phyloP scores from a whole-genome alignment of 331 rosid species.

The Rhamnella rubrinervis region DNA sequence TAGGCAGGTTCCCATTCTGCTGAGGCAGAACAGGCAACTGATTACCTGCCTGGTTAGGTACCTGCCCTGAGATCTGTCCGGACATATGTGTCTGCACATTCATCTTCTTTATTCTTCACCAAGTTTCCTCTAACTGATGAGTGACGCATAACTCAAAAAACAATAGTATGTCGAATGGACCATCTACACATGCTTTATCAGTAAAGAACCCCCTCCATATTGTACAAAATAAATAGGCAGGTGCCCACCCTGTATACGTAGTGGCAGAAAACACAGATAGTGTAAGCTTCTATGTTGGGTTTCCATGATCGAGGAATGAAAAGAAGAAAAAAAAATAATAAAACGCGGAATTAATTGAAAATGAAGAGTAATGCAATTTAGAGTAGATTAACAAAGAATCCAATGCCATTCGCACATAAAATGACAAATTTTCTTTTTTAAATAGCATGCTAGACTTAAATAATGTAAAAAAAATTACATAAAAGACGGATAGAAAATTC shows the following conservation, averaged over 20 bases:
- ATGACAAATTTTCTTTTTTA: too few relatives aligned
- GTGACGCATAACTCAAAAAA: conserved; percentile 37
- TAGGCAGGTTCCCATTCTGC: conserved; percentile 55
- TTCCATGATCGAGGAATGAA: background rate
- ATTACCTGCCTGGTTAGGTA: conserved; percentile 65
- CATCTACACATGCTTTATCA: conserved; percentile 21
- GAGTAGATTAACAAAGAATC: background rate
- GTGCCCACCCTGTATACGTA: conserved; percentile 13
- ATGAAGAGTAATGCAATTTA: background rate
- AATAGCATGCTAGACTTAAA: too few relatives aligned
- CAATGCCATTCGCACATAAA: background rate
- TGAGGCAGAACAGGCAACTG: conserved; percentile 60
- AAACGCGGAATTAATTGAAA: background rate
- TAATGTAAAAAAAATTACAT: too few relatives aligned
- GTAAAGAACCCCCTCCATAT: conserved; percentile 11
- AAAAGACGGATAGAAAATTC: too few relatives aligned
- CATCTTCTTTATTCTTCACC: conserved; percentile 50
- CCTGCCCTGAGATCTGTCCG: conserved; percentile 69
- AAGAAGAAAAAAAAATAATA: background rate
- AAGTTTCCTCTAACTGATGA: conserved; percentile 31
- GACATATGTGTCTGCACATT: conserved; percentile 60
- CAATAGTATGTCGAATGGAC: conserved; percentile 4
- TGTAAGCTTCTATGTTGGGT: background rate
- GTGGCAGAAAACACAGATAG: conserved; percentile 3
- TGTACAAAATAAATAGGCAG: background rate